phyloP scores from a whole-genome alignment of 1,139 yeast species.

The Suhomyces terraborum region DNA sequence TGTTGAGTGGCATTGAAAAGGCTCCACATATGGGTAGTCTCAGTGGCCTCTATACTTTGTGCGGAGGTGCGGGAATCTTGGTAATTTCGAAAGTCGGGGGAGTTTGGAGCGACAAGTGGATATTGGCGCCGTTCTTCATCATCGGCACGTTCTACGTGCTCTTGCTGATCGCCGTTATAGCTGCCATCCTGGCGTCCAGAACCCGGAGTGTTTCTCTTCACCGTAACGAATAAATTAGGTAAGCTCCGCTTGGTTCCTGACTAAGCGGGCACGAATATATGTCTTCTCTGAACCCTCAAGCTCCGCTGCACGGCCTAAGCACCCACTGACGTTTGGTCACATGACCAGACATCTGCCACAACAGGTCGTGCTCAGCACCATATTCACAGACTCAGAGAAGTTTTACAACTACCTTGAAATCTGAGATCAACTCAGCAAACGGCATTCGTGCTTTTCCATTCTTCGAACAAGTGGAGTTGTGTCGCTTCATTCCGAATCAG shows the following conservation, averaged over 20 bases:
- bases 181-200: slow-evolving; percentile 3
- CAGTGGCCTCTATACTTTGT: slow-evolving; percentile 66
- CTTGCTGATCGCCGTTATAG: slow-evolving; percentile 13
- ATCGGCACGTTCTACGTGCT: slow-evolving; percentile 48
- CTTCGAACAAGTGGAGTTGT: neutral
- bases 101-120: slow-evolving; percentile 56
- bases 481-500: neutral
- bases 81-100: slow-evolving; percentile 65
- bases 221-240: neutral
- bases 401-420: neutral
- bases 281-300: too few relatives aligned
- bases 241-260: too few relatives aligned
- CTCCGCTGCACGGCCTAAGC: too few relatives aligned
- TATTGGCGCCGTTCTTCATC: slow-evolving; percentile 60
- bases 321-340: too few relatives aligned
- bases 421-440: neutral
- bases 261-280: neutral
- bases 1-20: slow-evolving; percentile 34
- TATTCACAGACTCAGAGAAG: neutral
- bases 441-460: neutral
- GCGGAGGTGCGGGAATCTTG: slow-evolving; percentile 72
- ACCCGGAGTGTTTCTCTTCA: too few relatives aligned
- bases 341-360: neutral
- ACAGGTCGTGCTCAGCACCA: neutral
- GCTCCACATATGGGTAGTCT: slow-evolving; percentile 56